Base-by-base conservation (phyloP, 306 rosid genomes). In the Lotus japonicus region DNA sequence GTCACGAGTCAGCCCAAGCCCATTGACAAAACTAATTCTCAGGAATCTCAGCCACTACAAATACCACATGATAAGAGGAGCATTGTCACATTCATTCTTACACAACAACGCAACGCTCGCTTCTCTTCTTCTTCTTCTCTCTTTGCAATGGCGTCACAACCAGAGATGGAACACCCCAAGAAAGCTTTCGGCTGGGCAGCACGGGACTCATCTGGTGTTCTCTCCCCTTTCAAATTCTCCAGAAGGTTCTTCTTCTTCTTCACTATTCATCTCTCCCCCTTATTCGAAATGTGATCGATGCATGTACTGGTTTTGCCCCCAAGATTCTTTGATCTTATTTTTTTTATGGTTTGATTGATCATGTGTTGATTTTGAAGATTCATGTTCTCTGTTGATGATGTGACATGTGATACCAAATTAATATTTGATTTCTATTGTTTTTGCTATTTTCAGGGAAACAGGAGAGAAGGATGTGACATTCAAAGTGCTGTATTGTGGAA, bases 141-240 rank as follows among this genome's bases (percentile, higher is more conserved):
- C 31, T 26, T 26, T n/a, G n/a, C n/a, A 26, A 81, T 78, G 86
- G 71, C 78, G 2, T 7, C 2, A 28, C 44, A 48, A 58, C 15
- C 81, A 6, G 83, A 74, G 16, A 0, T 0, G 0, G 76, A 82
- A 61, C 83, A 82, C 57, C 83, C 86, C n/a, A 59, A 2, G 9
- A 60, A 70, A 69, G 83, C 81, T 11, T 66, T 75, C 14, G 86
- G 86, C 46, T 82, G 83, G 86, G 86, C 86, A 2, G 86, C 83
- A 6, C 43, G 70, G 23, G 83, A 82, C 13, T 0, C 72, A 2
- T 78, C 83, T 41, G 86, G 87, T 0, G 7, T 70, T 39, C 83
- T 82, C 23, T 82, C 87, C 57, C 89, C 89, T 13, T 81, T 85
- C 64, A 48, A 68, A 0, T 85, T 85, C 84, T 82, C 84, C 31